phyloP scores from a whole-genome alignment of 371 early-diverging fungal genomes.

The Lichtheimia ornata region DNA sequence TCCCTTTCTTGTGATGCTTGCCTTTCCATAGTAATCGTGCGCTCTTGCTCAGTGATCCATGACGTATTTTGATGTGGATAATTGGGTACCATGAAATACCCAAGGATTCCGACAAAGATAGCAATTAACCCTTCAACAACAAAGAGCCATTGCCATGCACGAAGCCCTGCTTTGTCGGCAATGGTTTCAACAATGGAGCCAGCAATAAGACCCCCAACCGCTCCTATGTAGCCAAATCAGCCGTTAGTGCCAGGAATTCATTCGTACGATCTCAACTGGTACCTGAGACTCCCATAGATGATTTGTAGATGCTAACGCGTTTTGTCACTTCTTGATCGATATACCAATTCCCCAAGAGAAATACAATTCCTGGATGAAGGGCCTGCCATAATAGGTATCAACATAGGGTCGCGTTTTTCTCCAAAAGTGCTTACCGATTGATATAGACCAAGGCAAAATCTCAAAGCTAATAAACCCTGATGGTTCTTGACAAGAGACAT shows the following conservation, averaged over 20 bases:
- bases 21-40: conserved; percentile 47
- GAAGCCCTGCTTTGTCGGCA: conserved; percentile 16
- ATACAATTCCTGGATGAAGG: background rate
- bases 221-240: background rate
- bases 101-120: conserved; percentile 38
- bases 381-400: background rate
- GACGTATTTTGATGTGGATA: conserved; percentile 49
- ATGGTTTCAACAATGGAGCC: conserved; percentile 17
- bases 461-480: background rate
- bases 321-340: background rate
- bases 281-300: background rate
- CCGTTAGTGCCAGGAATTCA: background rate
- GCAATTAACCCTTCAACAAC: conserved; percentile 57
- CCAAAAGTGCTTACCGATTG: background rate
- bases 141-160: conserved; percentile 62
- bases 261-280: background rate
- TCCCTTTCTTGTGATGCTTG: conserved; percentile 40
- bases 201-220: conserved; percentile 14
- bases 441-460: background rate
- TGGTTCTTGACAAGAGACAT: background rate
- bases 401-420: background rate
- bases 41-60: conserved; percentile 54
- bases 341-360: background rate
- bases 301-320: background rate
- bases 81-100: conserved; percentile 56